These are phyloP conservation scores for Phialophora chinensis DNA, from an alignment of 2,329 filamentous ascomycete genomes.

Conservation along the genomic window DNA sequence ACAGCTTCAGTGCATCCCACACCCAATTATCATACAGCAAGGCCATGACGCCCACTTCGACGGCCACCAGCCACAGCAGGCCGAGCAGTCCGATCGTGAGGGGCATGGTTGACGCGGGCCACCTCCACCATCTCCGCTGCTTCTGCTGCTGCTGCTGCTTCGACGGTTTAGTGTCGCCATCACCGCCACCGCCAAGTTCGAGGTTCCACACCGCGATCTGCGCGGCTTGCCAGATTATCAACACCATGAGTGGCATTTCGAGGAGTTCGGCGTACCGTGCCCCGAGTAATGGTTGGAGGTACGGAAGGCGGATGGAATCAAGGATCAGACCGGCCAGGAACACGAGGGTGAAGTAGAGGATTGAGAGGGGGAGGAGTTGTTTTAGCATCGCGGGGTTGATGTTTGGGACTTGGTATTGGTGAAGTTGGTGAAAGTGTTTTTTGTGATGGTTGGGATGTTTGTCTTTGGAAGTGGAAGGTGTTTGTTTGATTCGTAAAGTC, in stretches of 20 bases:
- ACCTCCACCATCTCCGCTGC: background rate
- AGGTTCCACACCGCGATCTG: conserved; percentile 27
- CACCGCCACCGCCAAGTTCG: background rate
- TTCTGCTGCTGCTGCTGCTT: background rate
- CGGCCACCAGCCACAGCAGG: conserved; percentile 22
- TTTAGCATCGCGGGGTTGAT: background rate
- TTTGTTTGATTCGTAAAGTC: too few relatives aligned
- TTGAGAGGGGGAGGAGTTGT: conserved; percentile 20
- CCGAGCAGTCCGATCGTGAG: conserved; percentile 20
- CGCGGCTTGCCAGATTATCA: conserved; percentile 28
- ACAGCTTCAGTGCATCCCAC: background rate
- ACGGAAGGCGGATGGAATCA: conserved; percentile 17
- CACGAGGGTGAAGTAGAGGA: conserved; percentile 25
- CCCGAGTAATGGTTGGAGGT: conserved; percentile 21
- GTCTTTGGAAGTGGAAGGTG: too few relatives aligned
- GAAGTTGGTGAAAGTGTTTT: background rate
- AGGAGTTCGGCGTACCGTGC: conserved; percentile 26
- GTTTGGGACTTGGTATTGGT: background rate
- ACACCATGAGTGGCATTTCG: conserved; percentile 26
- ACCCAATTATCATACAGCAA: conserved; percentile 4
- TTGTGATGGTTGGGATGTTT: background rate
- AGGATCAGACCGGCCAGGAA: conserved; percentile 19
- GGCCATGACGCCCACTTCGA: conserved; percentile 18
- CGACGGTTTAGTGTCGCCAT: background rate
- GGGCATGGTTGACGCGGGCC: conserved; percentile 5